Base-by-base conservation (phyloP, 2,329 filamentous ascomycete species). In the Dothistroma pini region DNA sequence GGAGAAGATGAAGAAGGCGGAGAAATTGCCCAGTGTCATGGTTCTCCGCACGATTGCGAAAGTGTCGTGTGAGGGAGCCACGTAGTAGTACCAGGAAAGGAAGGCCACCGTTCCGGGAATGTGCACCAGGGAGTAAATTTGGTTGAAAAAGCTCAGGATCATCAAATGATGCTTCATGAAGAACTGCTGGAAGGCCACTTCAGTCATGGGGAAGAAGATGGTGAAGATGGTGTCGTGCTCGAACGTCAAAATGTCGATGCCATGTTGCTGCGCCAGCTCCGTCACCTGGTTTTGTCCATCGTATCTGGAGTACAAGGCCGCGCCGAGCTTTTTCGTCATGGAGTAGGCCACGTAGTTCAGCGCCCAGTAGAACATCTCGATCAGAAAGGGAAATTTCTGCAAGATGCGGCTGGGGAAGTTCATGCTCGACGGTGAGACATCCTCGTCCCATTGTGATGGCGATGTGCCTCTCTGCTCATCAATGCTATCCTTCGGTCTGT, bases 301-400 rank as follows among this genome's bases (percentile, higher is more conserved):
- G 32, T 68, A 65, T 25, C 62, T 61, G 19, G 62, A 64, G 58
- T 72, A 71, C 50, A 71, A 25, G n/a, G 63, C 63, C 4, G 63
- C 64, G n/a, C 51, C 51, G n/a, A 53, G 34, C 51, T 53, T 53
- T 19, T 53, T 53, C 8, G 85, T 87, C 72, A 85, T 77, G 41
- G 82, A 79, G 75, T 89, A 89, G 70, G 87, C 86, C 51, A 81
- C 78, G 65, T 86, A 83, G 69, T 86, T 88, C 67, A 89, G 79
- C 49, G 82, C 79, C 87, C 87, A 89, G 76, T 89, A 89, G 72
- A 89, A 89, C 85, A 89, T 89, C 73, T 89, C 87, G 54, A 89
- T 81, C 58, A 89, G 73, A 70, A 89, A 89, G 4, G 87, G 87
- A 66, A 86, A 88, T 69, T 86, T 86, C 71, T 87, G 83, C 61